Base-by-base conservation (phyloP, 2,329 filamentous ascomycete species). In the Ilyonectria robusta region DNA sequence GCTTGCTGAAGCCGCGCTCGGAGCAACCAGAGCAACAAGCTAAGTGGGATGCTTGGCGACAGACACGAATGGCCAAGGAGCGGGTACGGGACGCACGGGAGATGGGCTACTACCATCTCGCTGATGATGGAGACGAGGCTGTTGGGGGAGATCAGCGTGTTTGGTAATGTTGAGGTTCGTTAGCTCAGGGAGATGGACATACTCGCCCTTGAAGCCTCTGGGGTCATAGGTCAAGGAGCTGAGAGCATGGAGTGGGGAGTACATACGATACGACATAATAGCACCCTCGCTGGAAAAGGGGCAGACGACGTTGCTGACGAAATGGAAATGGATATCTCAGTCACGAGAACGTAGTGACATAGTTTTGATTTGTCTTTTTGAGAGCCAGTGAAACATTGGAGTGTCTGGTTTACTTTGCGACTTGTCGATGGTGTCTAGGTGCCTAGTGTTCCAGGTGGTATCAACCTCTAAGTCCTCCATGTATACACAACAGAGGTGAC, bases 21-120 rank as follows among this genome's bases (percentile, higher is more conserved):
- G 77, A 80, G 21, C 66, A 81, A 4, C 70, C 81, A 0, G 85
- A 84, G 65, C 81, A 86, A 42, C 77, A 74, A 71, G 80, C 79
- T 3, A 82, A 80, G 59, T 83, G 83, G 76, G 81, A 83, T 11
- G 80, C 80, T 2, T 88, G 86, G 86, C 80, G 80, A 31, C 77
- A 77, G 29, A 78, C 80, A 11, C 78, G 82, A 29, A 62, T 81
- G 31, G 83, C 81, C 4, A 78, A 77, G 53, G 83, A 87, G 70
- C 77, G 78, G 42, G 81, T 79, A 2, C 74, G 80, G 42, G 81
- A 83, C 47, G 77, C 77, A 23, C 75, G 80, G 44, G 82, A 84
- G 62, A 78, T 81, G 76, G 82, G 81, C 0, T 83, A 84, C 0
- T 83, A 84, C 55, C 80, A 78, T 26, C 67, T 76, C 5, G 59